Conservation (phyloP, 176 grass and related monocot species). For the Aegilops umbellulata region DNA sequence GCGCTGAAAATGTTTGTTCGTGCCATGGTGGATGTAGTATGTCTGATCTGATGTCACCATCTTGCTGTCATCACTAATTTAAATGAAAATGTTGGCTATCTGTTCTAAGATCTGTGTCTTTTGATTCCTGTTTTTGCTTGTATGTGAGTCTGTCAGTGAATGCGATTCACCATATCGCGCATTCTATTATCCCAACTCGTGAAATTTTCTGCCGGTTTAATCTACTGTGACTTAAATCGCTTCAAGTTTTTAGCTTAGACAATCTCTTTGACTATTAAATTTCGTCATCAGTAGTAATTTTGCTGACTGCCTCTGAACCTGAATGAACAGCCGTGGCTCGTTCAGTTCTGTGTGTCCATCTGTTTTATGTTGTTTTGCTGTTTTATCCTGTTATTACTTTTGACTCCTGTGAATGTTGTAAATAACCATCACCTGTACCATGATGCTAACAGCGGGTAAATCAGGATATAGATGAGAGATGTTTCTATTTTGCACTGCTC, state of each 20-base stretch:
- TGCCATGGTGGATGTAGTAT: background rate
- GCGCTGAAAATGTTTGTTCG: background rate
- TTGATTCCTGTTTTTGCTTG: background rate
- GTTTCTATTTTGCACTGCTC: background rate
- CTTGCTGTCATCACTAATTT: background rate
- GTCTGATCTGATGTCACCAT: background rate
- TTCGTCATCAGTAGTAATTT: no score
- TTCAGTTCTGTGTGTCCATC: no score
- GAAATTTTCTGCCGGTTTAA: background rate
- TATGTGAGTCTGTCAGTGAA: background rate
- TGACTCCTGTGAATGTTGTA: background rate
- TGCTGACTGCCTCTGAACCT: no score
- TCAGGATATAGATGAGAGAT: background rate
- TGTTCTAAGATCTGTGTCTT: background rate
- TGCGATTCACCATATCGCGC: background rate
- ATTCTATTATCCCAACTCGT: background rate
- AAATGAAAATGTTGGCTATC: background rate
- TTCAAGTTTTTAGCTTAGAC: background rate
- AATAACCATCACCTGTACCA: background rate
- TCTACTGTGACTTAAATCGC: background rate
- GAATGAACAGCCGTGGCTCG: no score
- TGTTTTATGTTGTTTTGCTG: background rate
- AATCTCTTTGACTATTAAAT: background rate
- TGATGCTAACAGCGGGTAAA: background rate
- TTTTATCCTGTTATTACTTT: background rate